Percentiles rank a stretch among this genome's conserved stretches.
Evolutionary conservation across 805 yeast genomes (phyloP).

Genomic region (Kazachstania africana): DNA sequence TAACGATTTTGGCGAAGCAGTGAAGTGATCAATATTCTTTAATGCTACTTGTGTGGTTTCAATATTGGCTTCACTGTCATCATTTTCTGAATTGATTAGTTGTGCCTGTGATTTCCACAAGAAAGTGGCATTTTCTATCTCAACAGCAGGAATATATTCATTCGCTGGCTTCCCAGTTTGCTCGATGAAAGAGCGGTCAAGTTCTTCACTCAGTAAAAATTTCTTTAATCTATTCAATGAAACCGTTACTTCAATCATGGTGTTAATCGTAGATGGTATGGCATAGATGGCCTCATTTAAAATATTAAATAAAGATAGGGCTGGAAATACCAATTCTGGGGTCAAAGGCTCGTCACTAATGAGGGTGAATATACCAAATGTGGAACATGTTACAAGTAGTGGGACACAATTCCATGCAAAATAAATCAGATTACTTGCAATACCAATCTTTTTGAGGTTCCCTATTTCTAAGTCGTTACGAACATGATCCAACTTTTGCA

Average conservation of each 20-base stretch:
- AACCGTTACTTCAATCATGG: constrained; percentile 47
- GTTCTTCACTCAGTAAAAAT: constrained; percentile 37
- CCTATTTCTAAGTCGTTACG: constrained; percentile 49
- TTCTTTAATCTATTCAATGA: constrained; percentile 42
- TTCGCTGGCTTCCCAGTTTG: constrained; percentile 14
- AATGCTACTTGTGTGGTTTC: constrained; percentile 40
- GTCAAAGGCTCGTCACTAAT: constrained; percentile 40
- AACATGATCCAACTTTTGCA: constrained; percentile 36
- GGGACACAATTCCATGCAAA: constrained; percentile 60
- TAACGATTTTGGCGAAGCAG: constrained; percentile 41
- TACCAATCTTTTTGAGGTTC: constrained; percentile 38
- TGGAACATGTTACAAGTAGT: constrained; percentile 48
- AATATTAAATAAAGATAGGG: constrained; percentile 47
- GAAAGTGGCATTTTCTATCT: constrained; percentile 40
- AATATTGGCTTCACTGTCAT: constrained; percentile 34
- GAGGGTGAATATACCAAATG: constrained; percentile 44
- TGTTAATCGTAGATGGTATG: constrained; percentile 46
- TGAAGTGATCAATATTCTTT: constrained; percentile 33
- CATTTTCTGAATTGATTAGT: constrained; percentile 5
- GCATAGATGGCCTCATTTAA: constrained; percentile 47
- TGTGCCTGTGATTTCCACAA: constrained; percentile 33
- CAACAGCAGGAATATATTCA: constrained; percentile 25
- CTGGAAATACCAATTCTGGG: constrained; percentile 60
- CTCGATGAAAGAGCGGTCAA: constrained; percentile 30
- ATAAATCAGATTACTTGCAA: constrained; percentile 33